Base-by-base conservation (phyloP, 495 filamentous ascomycete genomes). In the Collariella sp. region DNA sequence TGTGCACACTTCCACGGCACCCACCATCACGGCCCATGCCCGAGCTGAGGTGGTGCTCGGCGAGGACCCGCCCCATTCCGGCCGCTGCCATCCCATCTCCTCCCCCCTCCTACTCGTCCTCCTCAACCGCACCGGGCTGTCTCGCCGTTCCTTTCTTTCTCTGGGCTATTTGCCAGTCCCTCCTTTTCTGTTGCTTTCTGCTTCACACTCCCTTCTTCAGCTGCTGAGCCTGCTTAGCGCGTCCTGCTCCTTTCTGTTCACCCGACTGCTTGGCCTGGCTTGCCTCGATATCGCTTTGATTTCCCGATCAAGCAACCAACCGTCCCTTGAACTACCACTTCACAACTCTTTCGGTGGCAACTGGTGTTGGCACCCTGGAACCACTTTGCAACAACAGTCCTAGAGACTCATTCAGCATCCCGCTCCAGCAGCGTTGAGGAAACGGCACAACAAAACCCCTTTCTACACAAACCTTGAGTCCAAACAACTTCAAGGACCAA, bases 151-250 rank as follows among this genome's bases (percentile, higher is more conserved):
- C 33, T 44, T 50, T 22, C 33, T 44, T 50, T 50, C 44, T 42
- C 38, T 35, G 1, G 54, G 54, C 54, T 38, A 16, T 22, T 43
- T 56, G 54, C 46, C 54, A 50, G 46, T 50, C 54, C 41, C 12
- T 56, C 40, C 54, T 56, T 56, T 46, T 50, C 24, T 23, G 35
- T 29, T 35, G 10, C 16, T 50, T 46, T 11, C 7, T 40, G 10
- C 34, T 5, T 24, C 35, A 45, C 39, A 19, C 54, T 38, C 46
- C 45, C 46, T 56, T 50, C 50, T 29, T 36, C 50, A 39, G 40
- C 54, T 50, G 54, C 54, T 36, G 54, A 50, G 54, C 54, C 39
- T 56, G 54, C 54, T 56, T 26, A 29, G 54, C 54, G 39, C 53
- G 29, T 38, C 46, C 39, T 36, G 38, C 39, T 50, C 47, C 46